These are phyloP conservation scores for Clitoria ternatea DNA, from an alignment of 306 rosid genomes.

Conservation along the genomic window DNA sequence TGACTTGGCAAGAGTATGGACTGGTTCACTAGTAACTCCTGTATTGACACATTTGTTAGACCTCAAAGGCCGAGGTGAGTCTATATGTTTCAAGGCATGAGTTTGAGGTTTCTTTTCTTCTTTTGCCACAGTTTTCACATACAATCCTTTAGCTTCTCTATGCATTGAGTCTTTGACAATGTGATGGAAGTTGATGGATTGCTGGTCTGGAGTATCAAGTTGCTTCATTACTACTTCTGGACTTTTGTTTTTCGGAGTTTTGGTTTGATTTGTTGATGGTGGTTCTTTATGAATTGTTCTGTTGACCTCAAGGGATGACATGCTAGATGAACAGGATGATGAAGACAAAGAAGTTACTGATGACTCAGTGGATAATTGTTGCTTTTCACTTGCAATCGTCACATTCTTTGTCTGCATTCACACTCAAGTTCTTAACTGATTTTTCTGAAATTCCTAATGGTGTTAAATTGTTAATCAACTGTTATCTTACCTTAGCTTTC, in stretches of 20 bases:
- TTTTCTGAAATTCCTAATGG: neutral
- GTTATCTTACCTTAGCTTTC: constrained; percentile 44
- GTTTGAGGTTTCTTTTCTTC: constrained; percentile 37
- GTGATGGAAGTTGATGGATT: constrained; percentile 38
- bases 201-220: constrained; percentile 14
- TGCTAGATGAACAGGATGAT: constrained; percentile 74
- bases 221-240: constrained; percentile 32
- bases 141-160: constrained; percentile 51
- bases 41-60: constrained; percentile 33
- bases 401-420: constrained; percentile 49
- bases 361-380: constrained; percentile 60
- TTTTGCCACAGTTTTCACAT: constrained; percentile 50
- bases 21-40: constrained; percentile 39
- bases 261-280: constrained; percentile 28
- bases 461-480: constrained; percentile 15
- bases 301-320: constrained; percentile 64
- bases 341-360: constrained; percentile 59
- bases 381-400: constrained; percentile 47
- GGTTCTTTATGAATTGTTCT: constrained; percentile 49
- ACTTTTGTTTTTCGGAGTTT: constrained; percentile 20
- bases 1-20: constrained; percentile 36
- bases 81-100: constrained; percentile 49
- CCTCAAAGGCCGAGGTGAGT: constrained; percentile 75
- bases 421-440: neutral
- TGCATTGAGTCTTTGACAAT: constrained; percentile 49